phyloP scores from a whole-genome alignment of 1,139 yeast genomes.

The Geotrichum restrictum region DNA sequence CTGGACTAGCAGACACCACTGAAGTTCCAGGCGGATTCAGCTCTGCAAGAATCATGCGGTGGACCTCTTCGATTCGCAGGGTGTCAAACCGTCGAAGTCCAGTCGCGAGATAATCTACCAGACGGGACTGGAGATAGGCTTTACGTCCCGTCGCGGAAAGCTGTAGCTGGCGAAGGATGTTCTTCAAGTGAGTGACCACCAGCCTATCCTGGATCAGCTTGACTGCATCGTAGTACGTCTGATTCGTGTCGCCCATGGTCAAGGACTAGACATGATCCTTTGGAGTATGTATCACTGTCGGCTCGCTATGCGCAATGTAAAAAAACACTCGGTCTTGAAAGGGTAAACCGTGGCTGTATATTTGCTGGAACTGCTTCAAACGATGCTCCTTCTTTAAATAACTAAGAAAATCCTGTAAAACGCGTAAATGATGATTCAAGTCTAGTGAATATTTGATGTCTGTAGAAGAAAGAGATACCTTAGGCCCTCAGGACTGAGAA shows the following conservation, averaged over 20 bases:
- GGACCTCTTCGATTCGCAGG: constrained; percentile 4
- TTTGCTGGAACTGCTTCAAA: too few species aligned
- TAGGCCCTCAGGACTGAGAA: too few species aligned
- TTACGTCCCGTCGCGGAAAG: constrained; percentile 35
- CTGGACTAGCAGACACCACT: not conserved
- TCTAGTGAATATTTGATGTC: too few species aligned
- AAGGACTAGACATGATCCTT: constrained; percentile 6
- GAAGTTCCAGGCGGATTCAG: not conserved
- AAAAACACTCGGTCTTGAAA: too few species aligned
- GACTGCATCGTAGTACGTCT: constrained; percentile 11
- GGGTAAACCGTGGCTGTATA: too few species aligned
- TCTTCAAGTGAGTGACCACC: constrained; percentile 35
- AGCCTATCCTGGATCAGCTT: constrained; percentile 20
- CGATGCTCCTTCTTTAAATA: too few species aligned
- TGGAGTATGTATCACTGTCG: too few species aligned
- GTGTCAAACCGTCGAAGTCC: constrained; percentile 14
- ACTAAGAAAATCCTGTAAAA: too few species aligned
- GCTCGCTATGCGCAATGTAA: too few species aligned
- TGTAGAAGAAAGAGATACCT: too few species aligned
- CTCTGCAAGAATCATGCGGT: constrained; percentile 13
- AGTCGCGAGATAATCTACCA: constrained; percentile 24
- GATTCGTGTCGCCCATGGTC: constrained; percentile 11
- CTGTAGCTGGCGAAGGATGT: constrained; percentile 28
- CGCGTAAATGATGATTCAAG: too few species aligned
- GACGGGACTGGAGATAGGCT: constrained; percentile 32